A percentile compares a stretch with the other conserved stretches of the same genome.
Evolutionary conservation across 179 eudicot species (phyloP).

Genomic region (Beta lomatogona): DNA sequence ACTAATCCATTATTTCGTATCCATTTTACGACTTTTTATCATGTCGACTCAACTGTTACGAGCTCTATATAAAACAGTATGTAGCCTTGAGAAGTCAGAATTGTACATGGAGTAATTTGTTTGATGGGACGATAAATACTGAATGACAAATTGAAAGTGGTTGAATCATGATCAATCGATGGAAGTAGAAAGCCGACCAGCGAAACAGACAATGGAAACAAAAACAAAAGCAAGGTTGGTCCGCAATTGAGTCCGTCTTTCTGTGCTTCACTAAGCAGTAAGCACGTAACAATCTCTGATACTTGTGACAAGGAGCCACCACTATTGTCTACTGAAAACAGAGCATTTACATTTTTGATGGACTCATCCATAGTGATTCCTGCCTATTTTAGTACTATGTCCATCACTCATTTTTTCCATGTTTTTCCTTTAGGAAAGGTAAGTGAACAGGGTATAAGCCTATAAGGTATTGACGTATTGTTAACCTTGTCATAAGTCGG

Average conservation of each 20-base stretch:
- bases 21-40: no score
- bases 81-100: background rate
- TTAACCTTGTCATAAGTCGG: no score
- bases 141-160: background rate
- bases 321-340: constrained; percentile 28
- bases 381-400: constrained; percentile 17
- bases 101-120: background rate
- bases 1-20: no score
- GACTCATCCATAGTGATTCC: constrained; percentile 1
- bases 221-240: constrained; percentile 19
- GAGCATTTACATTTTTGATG: constrained; percentile 16
- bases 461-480: no score
- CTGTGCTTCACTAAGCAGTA: constrained; percentile 14
- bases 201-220: constrained; percentile 1
- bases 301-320: background rate
- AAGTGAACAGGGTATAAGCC: background rate
- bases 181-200: no score
- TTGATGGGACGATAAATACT: background rate
- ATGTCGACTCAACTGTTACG: no score
- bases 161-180: no score
- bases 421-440: no score
- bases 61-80: background rate
- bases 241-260: background rate
- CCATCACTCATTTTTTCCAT: background rate
- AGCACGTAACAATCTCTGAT: constrained; percentile 1